These are phyloP conservation scores for Xylaria palmicola DNA, from an alignment of 495 filamentous ascomycete species.

Conservation along the genomic window DNA sequence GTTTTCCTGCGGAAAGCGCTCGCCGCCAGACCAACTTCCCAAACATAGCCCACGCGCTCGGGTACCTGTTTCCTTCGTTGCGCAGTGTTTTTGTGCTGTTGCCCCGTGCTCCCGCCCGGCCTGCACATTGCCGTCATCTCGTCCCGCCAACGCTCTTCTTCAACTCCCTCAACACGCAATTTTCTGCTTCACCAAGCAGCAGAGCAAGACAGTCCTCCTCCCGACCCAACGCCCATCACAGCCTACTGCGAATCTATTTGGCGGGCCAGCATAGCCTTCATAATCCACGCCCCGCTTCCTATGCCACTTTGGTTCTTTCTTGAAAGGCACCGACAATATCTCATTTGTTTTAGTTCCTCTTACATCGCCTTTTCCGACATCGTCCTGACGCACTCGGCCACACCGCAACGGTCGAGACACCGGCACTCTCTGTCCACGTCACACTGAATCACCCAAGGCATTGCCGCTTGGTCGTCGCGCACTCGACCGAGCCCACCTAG, in stretches of 20 bases:
- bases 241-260: not conserved
- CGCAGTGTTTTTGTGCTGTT: no score
- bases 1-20: not conserved
- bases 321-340: not conserved
- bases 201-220: not conserved
- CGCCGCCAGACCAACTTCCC: no score
- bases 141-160: not conserved
- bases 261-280: not conserved
- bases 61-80: no score
- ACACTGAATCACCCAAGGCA: slow-evolving; percentile 9
- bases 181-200: not conserved
- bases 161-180: not conserved
- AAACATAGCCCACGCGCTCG: no score
- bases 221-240: not conserved
- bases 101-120: no score
- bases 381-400: not conserved
- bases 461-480: not conserved
- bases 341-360: not conserved
- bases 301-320: slow-evolving; percentile 1
- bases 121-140: not conserved
- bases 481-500: not conserved
- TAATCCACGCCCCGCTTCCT: not conserved
- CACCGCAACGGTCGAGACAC: no score
- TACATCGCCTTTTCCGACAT: not conserved
- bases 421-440: slow-evolving; percentile 2